Percentiles rank a stretch among this genome's conserved stretches.
phyloP scores from a whole-genome alignment of 768 basidiomycete genomes.

The Cystofilobasidium ferigula region DNA sequence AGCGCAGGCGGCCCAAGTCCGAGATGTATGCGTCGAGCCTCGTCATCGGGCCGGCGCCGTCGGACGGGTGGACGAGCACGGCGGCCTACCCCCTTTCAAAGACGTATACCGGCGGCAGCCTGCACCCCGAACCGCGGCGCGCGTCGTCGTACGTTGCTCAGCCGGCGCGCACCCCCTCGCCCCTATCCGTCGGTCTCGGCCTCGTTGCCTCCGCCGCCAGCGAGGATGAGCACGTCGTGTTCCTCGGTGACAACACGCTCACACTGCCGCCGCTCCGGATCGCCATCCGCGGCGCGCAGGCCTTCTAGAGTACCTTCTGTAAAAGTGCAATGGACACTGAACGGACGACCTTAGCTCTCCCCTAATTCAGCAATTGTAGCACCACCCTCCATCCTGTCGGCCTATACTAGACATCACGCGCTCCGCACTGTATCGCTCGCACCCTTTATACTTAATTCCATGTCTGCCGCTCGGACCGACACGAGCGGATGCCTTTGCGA shows the following conservation, averaged over 20 bases:
- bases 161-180: not conserved
- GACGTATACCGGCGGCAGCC: not conserved
- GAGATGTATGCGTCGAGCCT: not conserved
- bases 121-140: too few species aligned
- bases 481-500: too few species aligned
- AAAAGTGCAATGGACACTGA: too few species aligned
- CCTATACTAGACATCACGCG: too few species aligned
- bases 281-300: not conserved
- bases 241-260: not conserved
- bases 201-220: not conserved
- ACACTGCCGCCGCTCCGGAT: not conserved
- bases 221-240: not conserved
- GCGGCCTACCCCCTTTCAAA: not conserved
- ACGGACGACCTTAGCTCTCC: too few species aligned
- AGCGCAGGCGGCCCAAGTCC: not conserved
- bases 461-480: too few species aligned
- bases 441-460: too few species aligned
- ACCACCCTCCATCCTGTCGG: too few species aligned
- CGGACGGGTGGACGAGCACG: not conserved
- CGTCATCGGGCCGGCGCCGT: not conserved
- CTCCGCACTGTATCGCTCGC: too few species aligned
- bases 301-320: not conserved
- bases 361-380: too few species aligned
- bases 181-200: not conserved
- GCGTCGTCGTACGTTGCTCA: too few species aligned